Percentiles rank a stretch among this genome's conserved stretches.
Conservation (phyloP, 2,329 filamentous ascomycete species). For the Xylaria sp. region DNA sequence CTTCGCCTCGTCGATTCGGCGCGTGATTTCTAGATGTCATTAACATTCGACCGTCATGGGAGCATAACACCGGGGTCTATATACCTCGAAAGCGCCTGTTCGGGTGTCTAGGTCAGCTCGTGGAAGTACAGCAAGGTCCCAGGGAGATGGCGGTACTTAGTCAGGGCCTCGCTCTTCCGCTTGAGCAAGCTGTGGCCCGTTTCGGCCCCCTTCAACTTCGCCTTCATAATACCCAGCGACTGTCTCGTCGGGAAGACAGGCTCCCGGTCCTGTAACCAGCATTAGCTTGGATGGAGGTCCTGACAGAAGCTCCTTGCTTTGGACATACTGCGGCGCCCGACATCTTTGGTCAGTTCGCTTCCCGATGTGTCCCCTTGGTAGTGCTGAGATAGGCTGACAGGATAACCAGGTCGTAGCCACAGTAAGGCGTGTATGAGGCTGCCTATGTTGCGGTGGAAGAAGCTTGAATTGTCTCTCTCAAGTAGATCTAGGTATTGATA, state of each 20-base stretch:
- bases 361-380: conserved; percentile 18
- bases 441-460: background rate
- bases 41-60: conserved; percentile 16
- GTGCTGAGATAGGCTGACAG: background rate
- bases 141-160: conserved; percentile 73
- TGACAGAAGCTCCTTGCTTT: conserved; percentile 8
- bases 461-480: no score
- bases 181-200: conserved; percentile 95
- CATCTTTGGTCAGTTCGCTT: conserved; percentile 53
- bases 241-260: conserved; percentile 98
- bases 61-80: conserved; percentile 15
- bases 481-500: conserved; percentile 4
- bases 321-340: conserved; percentile 63
- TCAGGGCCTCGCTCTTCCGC: conserved; percentile 96
- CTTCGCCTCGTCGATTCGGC: conserved; percentile 97
- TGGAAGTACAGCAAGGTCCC: background rate
- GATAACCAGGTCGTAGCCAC: background rate
- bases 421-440: background rate
- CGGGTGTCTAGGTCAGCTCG: conserved; percentile 28
- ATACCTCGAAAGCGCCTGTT: conserved; percentile 87
- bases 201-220: conserved; percentile 93
- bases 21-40: conserved; percentile 81
- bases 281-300: conserved; percentile 36
- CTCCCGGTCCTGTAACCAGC: conserved; percentile 78
- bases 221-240: conserved; percentile 96